Evolutionary conservation across 2,329 filamentous ascomycete species (phyloP).

Genomic region (Venturia aucupariae): DNA sequence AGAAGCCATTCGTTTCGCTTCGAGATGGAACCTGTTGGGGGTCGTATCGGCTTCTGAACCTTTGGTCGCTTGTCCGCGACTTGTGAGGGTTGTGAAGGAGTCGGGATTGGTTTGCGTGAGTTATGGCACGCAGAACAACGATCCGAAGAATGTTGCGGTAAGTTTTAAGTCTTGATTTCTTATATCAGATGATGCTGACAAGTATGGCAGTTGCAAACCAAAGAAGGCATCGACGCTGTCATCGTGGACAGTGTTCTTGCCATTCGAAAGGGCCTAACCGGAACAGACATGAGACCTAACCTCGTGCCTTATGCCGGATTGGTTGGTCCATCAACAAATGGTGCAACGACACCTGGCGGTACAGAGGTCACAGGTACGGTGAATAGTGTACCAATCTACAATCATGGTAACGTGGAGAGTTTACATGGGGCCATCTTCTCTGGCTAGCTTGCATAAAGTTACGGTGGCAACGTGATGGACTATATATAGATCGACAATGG

Average conservation of each 20-base stretch:
- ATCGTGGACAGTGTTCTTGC: conserved; percentile 93
- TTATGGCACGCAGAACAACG: conserved; percentile 87
- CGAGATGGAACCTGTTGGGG: conserved; percentile 86
- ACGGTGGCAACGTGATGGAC: not conserved
- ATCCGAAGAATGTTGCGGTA: conserved; percentile 76
- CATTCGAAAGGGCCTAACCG: conserved; percentile 70
- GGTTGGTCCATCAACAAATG: not conserved
- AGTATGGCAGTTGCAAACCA: conserved; percentile 62
- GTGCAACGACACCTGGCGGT: not conserved
- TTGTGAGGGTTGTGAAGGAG: conserved; percentile 91
- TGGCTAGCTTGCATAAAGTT: not conserved
- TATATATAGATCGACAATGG: not conserved
- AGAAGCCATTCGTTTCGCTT: conserved; percentile 90
- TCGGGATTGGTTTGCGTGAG: conserved; percentile 88
- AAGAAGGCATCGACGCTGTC: conserved; percentile 92
- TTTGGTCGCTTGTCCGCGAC: conserved; percentile 75
- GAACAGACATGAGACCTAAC: not conserved
- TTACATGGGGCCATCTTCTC: conserved; percentile 6
- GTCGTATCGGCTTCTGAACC: conserved; percentile 85
- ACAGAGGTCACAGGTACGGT: not conserved
- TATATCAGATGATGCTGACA: conserved; percentile 7
- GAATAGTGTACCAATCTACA: conserved; percentile 11
- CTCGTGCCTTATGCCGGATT: not conserved
- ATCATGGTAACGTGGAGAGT: not conserved
- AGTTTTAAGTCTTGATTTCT: conserved; percentile 22